These are phyloP conservation scores for Hyaloraphidium curvatum DNA, from an alignment of 192 early-diverging fungal genomes.

Conservation along the genomic window DNA sequence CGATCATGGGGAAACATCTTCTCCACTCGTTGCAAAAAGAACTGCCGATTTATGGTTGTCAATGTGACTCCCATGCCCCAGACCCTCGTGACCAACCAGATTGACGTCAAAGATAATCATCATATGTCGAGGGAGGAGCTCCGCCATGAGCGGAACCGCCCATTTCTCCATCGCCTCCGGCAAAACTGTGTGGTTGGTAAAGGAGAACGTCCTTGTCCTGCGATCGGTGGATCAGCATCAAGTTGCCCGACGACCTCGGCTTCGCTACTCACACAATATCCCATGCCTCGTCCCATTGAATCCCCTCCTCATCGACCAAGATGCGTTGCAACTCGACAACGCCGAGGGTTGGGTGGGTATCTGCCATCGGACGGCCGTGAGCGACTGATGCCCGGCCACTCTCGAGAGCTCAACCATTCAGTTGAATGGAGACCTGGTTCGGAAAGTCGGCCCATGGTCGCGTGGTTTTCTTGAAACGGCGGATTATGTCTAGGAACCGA, in stretches of 20 bases:
- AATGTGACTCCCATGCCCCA: neutral
- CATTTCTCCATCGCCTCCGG: constrained; percentile 97
- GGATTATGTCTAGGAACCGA: constrained; percentile 36
- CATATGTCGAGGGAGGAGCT: constrained; percentile 91
- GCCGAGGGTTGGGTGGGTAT: constrained; percentile 92
- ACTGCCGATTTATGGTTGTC: constrained; percentile 19
- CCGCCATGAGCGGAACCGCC: constrained; percentile 82
- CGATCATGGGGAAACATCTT: constrained; percentile 68
- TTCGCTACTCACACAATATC: constrained; percentile 23
- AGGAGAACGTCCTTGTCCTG: constrained; percentile 75
- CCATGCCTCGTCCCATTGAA: constrained; percentile 93
- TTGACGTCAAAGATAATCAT: constrained; percentile 99
- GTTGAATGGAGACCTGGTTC: constrained; percentile 83
- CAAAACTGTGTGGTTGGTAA: constrained; percentile 97
- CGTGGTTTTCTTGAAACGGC: constrained; percentile 79
- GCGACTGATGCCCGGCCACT: neutral
- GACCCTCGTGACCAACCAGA: constrained; percentile 17
- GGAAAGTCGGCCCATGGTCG: constrained; percentile 75
- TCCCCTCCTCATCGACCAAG: constrained; percentile 73
- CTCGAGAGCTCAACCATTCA: constrained; percentile 41
- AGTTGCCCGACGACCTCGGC: neutral
- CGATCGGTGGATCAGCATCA: neutral
- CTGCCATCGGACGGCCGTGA: constrained; percentile 11
- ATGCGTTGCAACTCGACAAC: constrained; percentile 86
- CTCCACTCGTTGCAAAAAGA: constrained; percentile 91